Base-by-base conservation (phyloP, 768 basidiomycete species). In the Boletellus sp. region DNA sequence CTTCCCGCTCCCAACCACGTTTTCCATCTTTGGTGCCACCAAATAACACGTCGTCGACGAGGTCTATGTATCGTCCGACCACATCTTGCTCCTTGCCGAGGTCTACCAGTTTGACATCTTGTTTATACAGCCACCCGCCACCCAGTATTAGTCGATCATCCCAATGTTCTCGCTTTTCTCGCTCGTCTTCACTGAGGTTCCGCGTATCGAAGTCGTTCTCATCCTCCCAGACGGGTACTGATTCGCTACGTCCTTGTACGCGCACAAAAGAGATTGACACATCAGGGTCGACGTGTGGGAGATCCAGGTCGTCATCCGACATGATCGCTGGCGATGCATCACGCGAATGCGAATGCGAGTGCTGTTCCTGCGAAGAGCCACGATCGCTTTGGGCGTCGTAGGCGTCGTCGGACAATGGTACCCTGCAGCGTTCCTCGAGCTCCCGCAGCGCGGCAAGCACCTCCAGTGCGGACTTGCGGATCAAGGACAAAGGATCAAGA, bases 181-280 rank as follows among this genome's bases (percentile, higher is more conserved):
- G 63, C 42, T 75, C 73, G 45, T 74, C 73, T 52, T 78, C 78
- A 53, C 74, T 75, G 38, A 76, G 68, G 28, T 72, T 74, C 17
- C 72, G 74, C 4, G 72, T 64, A 12, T 69, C 61, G 34, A 65
- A 58, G 31, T 68, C 78, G 13, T 80, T 75, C 44, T 85, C 84
- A 52, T 89, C 85, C 53, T 88, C 86, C 90, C 90, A 92, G 1
- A 93, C 87, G 0, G 87, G 85, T 8, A 93, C 75, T 16, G 74
- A 76, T 56, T 82, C 79, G 34, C 73, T 69, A 24, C 78, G 74
- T 6, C 87, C 87, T 50, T 84, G 78, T 13, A 88, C 84, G 50
- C 78, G 83, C 22, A 90, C 75, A 61, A 85, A 85, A 1, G 84
- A 80, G 50, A 88, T 75, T 5, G 83, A 79, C 47, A 77, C 70